Percentiles rank a stretch among this genome's conserved stretches.
These are phyloP conservation scores for Sporothrix variecibatus DNA, from an alignment of 2,329 filamentous ascomycete genomes.

Conservation along the genomic window DNA sequence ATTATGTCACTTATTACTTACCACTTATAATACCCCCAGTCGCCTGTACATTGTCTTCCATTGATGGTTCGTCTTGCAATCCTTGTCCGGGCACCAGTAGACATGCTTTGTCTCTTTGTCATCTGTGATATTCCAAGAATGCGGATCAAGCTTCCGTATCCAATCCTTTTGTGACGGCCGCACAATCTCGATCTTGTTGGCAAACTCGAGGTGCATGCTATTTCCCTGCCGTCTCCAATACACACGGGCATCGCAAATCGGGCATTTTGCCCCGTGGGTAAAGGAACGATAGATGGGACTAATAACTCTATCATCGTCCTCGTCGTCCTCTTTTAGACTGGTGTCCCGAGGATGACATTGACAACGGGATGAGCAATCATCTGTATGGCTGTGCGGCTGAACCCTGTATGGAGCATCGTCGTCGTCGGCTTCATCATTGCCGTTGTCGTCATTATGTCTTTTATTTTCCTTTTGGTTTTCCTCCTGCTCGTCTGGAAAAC, in stretches of 20 bases:
- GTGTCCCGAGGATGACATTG: not conserved
- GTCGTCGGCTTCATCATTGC: not conserved
- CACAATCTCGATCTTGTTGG: not conserved
- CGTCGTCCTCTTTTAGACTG: not conserved
- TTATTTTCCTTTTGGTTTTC: not conserved
- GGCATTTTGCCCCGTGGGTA: not conserved
- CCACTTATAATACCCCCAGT: not conserved
- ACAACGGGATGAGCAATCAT: not conserved
- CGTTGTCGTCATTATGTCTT: not conserved
- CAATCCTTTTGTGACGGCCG: not conserved
- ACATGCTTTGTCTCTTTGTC: constrained; percentile 4
- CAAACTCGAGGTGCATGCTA: not conserved
- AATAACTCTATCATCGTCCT: not conserved
- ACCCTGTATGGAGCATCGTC: not conserved
- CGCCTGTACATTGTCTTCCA: not conserved
- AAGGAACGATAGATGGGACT: not conserved
- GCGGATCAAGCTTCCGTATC: not conserved
- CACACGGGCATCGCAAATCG: not conserved
- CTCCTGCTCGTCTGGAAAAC: not conserved
- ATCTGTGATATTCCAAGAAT: not conserved
- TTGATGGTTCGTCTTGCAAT: not conserved
- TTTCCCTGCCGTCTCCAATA: not conserved
- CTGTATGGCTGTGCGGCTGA: not conserved
- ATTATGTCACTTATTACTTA: too few species aligned
- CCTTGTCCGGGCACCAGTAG: not conserved